Evolutionary conservation across 1,139 yeast species (phyloP).

Genomic region (Tardiomyces blankii): DNA sequence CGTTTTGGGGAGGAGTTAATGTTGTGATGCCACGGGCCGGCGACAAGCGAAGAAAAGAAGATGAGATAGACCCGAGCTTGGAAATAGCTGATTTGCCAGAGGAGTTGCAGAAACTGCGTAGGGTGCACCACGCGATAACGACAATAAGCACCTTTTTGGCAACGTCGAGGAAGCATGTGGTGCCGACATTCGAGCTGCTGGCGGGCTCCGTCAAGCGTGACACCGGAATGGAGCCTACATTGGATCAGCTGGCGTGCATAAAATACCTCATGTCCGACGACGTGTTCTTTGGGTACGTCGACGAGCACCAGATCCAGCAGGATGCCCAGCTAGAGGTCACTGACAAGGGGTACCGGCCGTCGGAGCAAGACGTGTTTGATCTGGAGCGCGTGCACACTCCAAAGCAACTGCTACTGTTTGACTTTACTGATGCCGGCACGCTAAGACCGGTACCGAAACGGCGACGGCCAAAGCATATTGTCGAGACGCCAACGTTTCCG

Average conservation of each 20-base stretch:
- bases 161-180: constrained; percentile 38
- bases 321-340: constrained; percentile 8
- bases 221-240: constrained; percentile 10
- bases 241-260: constrained; percentile 52
- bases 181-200: constrained; percentile 42
- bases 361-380: constrained; percentile 39
- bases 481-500: not conserved
- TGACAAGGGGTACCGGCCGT: constrained; percentile 24
- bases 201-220: constrained; percentile 38
- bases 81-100: not conserved
- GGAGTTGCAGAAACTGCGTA: not conserved
- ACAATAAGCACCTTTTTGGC: constrained; percentile 36
- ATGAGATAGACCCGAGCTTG: not conserved
- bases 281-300: constrained; percentile 56
- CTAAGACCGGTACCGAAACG: constrained; percentile 26
- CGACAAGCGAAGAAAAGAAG: not conserved
- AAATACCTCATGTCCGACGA: constrained; percentile 57
- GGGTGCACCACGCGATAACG: not conserved
- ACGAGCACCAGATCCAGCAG: constrained; percentile 23
- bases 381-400: constrained; percentile 26
- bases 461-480: not conserved
- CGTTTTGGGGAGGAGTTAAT: too few species aligned
- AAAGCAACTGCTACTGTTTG: constrained; percentile 56
- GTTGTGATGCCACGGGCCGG: too few species aligned
- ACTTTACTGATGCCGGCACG: constrained; percentile 61